These are phyloP conservation scores for Protomyces inundatus DNA, from an alignment of 1,139 yeast genomes.

Conservation along the genomic window DNA sequence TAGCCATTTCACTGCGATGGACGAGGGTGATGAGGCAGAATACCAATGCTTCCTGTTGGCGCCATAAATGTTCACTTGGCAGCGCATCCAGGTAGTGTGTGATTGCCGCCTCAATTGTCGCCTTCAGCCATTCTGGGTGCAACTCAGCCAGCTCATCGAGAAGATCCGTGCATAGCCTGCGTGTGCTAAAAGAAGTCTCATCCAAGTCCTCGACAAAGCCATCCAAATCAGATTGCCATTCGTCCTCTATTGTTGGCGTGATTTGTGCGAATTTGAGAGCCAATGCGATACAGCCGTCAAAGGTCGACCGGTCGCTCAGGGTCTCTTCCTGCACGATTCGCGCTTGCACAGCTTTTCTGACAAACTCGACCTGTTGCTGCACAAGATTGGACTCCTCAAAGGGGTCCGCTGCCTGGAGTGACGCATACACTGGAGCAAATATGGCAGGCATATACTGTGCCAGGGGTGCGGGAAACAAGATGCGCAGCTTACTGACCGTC, in stretches of 20 bases:
- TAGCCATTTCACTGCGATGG: background rate
- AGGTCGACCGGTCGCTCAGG: constrained; percentile 1
- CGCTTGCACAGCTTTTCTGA: constrained; percentile 18
- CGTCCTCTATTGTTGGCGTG: constrained; percentile 14
- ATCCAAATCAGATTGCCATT: constrained; percentile 19
- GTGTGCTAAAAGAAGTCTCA: constrained; percentile 13
- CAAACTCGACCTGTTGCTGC: constrained; percentile 13
- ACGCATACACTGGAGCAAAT: constrained; percentile 15
- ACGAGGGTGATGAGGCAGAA: constrained; percentile 3
- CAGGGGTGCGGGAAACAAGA: constrained; percentile 22
- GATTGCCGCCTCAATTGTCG: background rate
- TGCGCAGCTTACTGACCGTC: constrained; percentile 19
- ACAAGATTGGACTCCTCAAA: constrained; percentile 2
- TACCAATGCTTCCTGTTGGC: constrained; percentile 20
- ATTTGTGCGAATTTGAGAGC: constrained; percentile 20
- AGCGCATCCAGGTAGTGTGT: constrained; percentile 3
- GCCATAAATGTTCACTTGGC: constrained; percentile 2
- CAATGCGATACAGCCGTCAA: constrained; percentile 11
- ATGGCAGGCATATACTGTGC: constrained; percentile 18
- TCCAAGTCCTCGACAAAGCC: constrained; percentile 22
- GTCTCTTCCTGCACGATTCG: constrained; percentile 12
- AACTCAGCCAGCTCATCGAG: constrained; percentile 13
- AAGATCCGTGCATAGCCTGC: constrained; percentile 16
- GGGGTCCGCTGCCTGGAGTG: constrained; percentile 7
- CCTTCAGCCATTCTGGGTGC: constrained; percentile 4